Percentiles rank a stretch among this genome's conserved stretches.
Evolutionary conservation across 192 early-diverging fungal genomes (phyloP).

Genomic region (Backusella sp.): DNA sequence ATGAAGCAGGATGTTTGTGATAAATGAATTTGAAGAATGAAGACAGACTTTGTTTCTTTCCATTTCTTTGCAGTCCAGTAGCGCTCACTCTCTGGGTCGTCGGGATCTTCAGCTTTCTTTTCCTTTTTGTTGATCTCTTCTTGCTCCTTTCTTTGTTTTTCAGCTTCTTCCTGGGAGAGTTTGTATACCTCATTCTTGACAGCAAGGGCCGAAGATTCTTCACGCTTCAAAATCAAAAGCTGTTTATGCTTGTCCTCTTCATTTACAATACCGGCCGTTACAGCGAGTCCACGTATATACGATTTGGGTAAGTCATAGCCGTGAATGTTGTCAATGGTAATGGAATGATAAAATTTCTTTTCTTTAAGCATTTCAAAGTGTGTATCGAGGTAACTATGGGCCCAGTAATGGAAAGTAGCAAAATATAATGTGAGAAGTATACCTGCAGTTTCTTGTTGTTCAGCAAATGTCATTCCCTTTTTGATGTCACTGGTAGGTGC

Average conservation of each 20-base stretch:
- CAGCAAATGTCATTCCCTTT: neutral
- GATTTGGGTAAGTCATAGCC: neutral
- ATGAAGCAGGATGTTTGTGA: neutral
- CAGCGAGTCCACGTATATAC: neutral
- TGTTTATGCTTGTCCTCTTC: neutral
- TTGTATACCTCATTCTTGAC: neutral
- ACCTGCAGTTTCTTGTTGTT: neutral
- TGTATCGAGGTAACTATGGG: neutral
- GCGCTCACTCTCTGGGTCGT: neutral
- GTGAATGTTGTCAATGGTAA: neutral
- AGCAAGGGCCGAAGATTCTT: neutral
- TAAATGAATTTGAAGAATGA: neutral
- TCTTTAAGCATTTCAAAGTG: neutral
- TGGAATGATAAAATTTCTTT: neutral
- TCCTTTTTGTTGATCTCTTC: neutral
- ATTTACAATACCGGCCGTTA: neutral
- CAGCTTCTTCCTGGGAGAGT: neutral
- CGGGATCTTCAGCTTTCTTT: neutral
- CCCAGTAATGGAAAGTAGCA: neutral
- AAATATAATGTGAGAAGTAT: neutral
- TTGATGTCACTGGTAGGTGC: neutral
- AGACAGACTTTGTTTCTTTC: neutral
- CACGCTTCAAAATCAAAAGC: neutral
- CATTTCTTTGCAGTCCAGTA: neutral
- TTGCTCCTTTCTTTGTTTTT: neutral